phyloP scores from a whole-genome alignment of 2,329 filamentous ascomycete genomes.

The Colletotrichum sp. region DNA sequence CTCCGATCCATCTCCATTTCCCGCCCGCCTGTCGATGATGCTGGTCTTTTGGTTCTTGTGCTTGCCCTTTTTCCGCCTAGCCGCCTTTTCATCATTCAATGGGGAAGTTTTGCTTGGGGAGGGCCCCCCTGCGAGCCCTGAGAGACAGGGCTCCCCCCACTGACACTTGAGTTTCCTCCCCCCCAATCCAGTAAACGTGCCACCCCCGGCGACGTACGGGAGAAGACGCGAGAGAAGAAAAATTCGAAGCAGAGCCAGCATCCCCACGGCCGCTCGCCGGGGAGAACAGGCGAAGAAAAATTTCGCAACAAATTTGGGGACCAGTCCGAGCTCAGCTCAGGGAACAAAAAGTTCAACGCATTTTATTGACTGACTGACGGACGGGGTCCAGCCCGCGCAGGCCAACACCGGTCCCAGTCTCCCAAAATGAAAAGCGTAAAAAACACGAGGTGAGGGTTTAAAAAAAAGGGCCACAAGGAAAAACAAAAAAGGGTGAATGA shows the following conservation, averaged over 20 bases:
- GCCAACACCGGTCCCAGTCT: not conserved
- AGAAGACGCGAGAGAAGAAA: conserved; percentile 19
- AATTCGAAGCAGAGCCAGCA: conserved; percentile 21
- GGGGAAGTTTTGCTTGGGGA: not conserved
- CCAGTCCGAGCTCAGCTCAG: not conserved
- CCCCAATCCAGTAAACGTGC: conserved; percentile 1
- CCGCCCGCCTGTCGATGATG: not conserved
- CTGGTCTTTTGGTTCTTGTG: not conserved
- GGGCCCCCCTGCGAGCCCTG: conserved; percentile 5
- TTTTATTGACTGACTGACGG: not conserved
- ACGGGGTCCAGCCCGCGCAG: not conserved
- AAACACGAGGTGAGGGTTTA: not conserved
- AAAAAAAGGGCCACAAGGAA: not conserved
- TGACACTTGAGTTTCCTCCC: conserved; percentile 13
- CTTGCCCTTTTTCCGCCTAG: not conserved
- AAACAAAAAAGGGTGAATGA: not conserved
- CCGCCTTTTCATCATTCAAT: not conserved
- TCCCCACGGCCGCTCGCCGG: not conserved
- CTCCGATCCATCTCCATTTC: conserved; percentile 10
- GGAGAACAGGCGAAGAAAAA: not conserved
- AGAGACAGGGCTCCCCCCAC: not conserved
- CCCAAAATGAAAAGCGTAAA: not conserved
- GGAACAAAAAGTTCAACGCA: not conserved
- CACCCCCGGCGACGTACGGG: not conserved
- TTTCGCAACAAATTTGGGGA: not conserved